A percentile compares a stretch with the other conserved stretches of the same genome.
Evolutionary conservation across 495 filamentous ascomycete genomes (phyloP).

Genomic region (Evernia prunastri): DNA sequence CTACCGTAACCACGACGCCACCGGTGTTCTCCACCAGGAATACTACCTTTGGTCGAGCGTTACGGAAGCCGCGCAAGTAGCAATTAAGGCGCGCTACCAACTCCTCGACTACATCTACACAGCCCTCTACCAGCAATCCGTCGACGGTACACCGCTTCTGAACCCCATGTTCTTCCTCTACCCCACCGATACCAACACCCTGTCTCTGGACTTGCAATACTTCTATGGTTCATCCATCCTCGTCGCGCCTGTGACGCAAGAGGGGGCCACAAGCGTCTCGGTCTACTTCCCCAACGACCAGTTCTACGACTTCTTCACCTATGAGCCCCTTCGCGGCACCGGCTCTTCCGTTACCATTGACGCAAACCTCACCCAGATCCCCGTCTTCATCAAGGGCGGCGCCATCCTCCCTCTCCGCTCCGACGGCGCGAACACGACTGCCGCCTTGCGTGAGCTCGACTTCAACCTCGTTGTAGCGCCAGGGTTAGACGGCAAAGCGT

Average conservation of each 20-base stretch:
- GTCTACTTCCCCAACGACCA: constrained; percentile 69
- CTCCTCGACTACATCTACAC: constrained; percentile 83
- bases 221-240: constrained; percentile 67
- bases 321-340: constrained; percentile 48
- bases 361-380: constrained; percentile 58
- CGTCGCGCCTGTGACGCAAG: constrained; percentile 63
- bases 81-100: constrained; percentile 68
- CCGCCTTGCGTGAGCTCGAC: constrained; percentile 55
- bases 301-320: constrained; percentile 75
- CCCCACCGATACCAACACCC: constrained; percentile 57
- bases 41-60: constrained; percentile 70
- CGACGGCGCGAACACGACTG: constrained; percentile 61
- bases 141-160: constrained; percentile 63
- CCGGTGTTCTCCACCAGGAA: constrained; percentile 55
- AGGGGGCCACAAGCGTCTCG: constrained; percentile 55
- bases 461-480: constrained; percentile 69
- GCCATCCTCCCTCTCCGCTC: constrained; percentile 59
- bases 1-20: constrained; percentile 70
- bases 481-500: constrained; percentile 41
- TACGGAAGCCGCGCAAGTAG: constrained; percentile 57
- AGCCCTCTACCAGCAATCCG: constrained; percentile 55
- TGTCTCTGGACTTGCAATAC: constrained; percentile 59
- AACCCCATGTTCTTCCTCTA: constrained; percentile 68
- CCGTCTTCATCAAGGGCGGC: constrained; percentile 66
- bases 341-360: constrained; percentile 47